Evolutionary conservation across 2,329 filamentous ascomycete species (phyloP), one percentile per base, ranked within the genome.

Genomic region (Moelleriella libera): DNA sequence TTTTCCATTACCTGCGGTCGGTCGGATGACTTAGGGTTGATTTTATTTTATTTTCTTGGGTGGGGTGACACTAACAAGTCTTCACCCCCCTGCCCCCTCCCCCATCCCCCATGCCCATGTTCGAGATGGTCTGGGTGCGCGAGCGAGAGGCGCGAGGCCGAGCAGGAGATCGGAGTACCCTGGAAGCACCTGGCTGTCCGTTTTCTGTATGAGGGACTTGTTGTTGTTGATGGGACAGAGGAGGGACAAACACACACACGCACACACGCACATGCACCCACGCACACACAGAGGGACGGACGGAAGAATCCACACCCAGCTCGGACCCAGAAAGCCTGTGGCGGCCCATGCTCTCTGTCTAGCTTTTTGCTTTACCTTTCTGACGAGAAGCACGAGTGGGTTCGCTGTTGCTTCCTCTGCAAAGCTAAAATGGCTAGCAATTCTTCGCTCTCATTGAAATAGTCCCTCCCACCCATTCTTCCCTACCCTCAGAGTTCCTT

Each of bases 381-480:
- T 44, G 21, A 47, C 45, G 39, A 43, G 45, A 41, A 44, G 42
- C 48, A 49, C 34, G 47, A 45, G 46, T 48, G 49, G 50, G 48
- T 49, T 54, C 50, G 45, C 45, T 51, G 50, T 31, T 48, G 40
- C 45, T 45, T 44, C 10, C 43, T 28, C 41, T 45, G 43, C 30
- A 29, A 34, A 34, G 32, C 45, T n/a, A 39, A 8, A 45, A 48
- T 50, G 41, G 49, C 47, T 47, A 49, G 44, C 30, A 32, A 47
- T 47, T 49, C 46, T 48, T 42, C 43, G 47, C 46, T 40, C 47
- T 54, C 58, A 65, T 66, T 63, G 61, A 67, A 66, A 67, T 63
- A 66, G 55, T 60, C 58, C 21, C 56, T 60, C 59, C 59, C 62
- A 61, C 53, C 63, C 64, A 57, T 41, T 50, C 55, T 46, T n/a